These are phyloP conservation scores for Colletotrichum sp. DNA, from an alignment of 2,329 filamentous ascomycete genomes.

Conservation along the genomic window DNA sequence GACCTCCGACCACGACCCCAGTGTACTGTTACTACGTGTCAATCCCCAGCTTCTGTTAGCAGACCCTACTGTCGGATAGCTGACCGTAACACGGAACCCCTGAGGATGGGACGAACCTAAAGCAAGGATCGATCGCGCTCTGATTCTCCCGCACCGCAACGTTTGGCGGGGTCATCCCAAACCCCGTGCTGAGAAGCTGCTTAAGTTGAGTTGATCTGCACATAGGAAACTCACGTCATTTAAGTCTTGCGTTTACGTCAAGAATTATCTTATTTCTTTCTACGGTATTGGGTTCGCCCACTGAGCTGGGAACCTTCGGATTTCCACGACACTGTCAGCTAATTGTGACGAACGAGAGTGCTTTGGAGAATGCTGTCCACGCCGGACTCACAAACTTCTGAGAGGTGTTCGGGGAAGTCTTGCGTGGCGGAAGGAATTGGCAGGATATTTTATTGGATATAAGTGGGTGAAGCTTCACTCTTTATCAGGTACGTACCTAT, in stretches of 20 bases:
- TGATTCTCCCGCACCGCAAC: not conserved
- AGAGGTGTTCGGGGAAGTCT: rapidly evolving
- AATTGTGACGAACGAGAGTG: not conserved
- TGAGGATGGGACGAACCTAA: not conserved
- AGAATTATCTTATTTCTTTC: not conserved
- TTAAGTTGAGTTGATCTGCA: not conserved
- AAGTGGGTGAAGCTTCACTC: not conserved
- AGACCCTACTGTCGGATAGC: no score
- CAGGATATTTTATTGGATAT: not conserved
- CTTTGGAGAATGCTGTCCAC: not conserved
- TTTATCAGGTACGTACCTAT: not conserved
- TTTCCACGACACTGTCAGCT: not conserved
- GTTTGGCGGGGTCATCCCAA: not conserved
- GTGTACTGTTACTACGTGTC: no score
- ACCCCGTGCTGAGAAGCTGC: not conserved
- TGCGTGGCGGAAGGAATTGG: rapidly evolving
- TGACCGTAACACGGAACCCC: no score
- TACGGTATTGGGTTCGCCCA: not conserved
- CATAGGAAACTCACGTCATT: not conserved
- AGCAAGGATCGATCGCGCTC: not conserved
- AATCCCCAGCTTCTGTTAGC: no score
- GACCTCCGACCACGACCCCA: no score
- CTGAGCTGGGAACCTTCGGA: not conserved
- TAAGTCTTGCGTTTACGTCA: not conserved
- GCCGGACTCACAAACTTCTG: not conserved